Percentiles rank a stretch among this genome's conserved stretches.
Conservation (phyloP, 2,329 filamentous ascomycete species). For the Cryphonectria radicalis region DNA sequence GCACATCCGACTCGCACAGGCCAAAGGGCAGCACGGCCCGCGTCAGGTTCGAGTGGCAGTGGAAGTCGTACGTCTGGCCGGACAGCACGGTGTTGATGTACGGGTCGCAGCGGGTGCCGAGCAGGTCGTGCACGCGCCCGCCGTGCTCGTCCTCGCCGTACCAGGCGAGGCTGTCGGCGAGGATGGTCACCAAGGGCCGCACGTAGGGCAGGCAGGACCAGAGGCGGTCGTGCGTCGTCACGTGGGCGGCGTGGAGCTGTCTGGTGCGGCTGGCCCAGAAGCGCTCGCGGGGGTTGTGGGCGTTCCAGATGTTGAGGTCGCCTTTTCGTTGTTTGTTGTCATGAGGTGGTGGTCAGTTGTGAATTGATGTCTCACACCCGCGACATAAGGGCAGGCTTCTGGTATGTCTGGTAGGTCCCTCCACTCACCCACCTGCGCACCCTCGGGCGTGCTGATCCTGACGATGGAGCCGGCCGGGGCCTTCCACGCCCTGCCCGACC, state of each 20-base stretch:
- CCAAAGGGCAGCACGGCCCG: slow-evolving; percentile 72
- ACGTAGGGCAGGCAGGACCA: slow-evolving; percentile 81
- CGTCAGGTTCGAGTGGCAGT: slow-evolving; percentile 82
- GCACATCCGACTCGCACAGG: slow-evolving; percentile 73
- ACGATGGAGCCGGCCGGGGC: slow-evolving; percentile 71
- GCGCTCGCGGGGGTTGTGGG: slow-evolving; percentile 74
- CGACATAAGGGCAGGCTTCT: neutral
- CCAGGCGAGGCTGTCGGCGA: slow-evolving; percentile 66
- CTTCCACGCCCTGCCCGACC: slow-evolving; percentile 74
- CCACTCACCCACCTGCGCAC: slow-evolving; percentile 69
- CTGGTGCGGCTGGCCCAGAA: slow-evolving; percentile 83
- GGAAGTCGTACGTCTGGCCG: slow-evolving; percentile 75
- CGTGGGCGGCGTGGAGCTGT: slow-evolving; percentile 78
- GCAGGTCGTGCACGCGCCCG: slow-evolving; percentile 73
- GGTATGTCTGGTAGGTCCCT: too few relatives aligned
- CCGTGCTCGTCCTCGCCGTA: slow-evolving; percentile 67
- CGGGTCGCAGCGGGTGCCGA: slow-evolving; percentile 83
- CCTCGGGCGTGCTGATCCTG: slow-evolving; percentile 74
- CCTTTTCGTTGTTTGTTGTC: slow-evolving; percentile 46
- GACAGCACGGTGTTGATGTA: slow-evolving; percentile 79
- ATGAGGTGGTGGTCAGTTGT: neutral
- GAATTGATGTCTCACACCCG: neutral
- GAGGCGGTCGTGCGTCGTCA: slow-evolving; percentile 71
- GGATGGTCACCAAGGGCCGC: slow-evolving; percentile 73
- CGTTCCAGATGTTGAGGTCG: slow-evolving; percentile 83